phyloP scores from a whole-genome alignment of 2,329 filamentous ascomycete species.

The Endoconidiophora polonica region DNA sequence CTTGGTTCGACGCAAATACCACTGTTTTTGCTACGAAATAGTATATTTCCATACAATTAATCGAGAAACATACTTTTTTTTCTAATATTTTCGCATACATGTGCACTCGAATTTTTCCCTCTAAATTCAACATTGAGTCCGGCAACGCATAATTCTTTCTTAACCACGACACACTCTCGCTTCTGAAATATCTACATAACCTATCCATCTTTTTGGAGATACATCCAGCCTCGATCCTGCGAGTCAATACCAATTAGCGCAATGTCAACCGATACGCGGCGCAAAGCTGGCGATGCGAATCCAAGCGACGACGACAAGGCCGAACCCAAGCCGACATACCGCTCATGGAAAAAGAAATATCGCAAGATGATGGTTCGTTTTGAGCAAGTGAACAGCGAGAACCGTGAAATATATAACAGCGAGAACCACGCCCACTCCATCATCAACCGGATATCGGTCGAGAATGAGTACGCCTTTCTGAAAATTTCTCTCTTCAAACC shows the following conservation, averaged over 20 bases:
- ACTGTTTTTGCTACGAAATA: too few relatives aligned
- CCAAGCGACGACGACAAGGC: slow-evolving; percentile 18
- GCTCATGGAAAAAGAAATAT: slow-evolving; percentile 83
- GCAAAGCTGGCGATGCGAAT: slow-evolving; percentile 9
- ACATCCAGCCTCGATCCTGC: background rate
- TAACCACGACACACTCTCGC: background rate
- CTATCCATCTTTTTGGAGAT: too few relatives aligned
- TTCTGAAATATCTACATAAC: too few relatives aligned
- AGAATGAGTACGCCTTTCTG: slow-evolving; percentile 61
- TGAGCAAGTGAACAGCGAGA: slow-evolving; percentile 60
- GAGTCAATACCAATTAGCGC: background rate
- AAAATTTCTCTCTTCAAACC: background rate
- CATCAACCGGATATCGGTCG: slow-evolving; percentile 67
- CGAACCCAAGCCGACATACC: slow-evolving; percentile 38
- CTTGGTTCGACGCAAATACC: too few relatives aligned
- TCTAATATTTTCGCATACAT: background rate
- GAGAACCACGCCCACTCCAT: slow-evolving; percentile 69
- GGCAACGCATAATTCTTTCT: background rate
- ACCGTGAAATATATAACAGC: slow-evolving; percentile 65
- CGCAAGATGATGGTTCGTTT: slow-evolving; percentile 74
- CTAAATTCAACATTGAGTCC: background rate
- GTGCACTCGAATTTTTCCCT: background rate
- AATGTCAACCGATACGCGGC: slow-evolving; percentile 11
- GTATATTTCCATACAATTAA: background rate
- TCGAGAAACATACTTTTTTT: background rate